Conservation (phyloP, 2,329 filamentous ascomycete species). For the Cytospora piceicola region DNA sequence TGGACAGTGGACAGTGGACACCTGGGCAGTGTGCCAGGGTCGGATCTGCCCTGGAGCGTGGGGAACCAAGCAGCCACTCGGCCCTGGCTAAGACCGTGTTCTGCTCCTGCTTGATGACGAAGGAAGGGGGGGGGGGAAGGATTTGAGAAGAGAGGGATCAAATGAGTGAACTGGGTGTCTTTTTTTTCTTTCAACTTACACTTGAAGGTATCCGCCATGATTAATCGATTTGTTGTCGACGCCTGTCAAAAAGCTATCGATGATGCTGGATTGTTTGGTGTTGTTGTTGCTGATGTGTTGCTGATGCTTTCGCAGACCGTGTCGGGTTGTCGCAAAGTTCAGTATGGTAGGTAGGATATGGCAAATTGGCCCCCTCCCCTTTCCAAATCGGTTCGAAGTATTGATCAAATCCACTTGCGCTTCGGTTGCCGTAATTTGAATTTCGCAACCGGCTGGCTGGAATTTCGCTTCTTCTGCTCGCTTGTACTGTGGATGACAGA, state of each 20-base stretch:
- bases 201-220: background rate
- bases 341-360: background rate
- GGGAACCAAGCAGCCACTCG: background rate
- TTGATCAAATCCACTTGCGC: slow-evolving; percentile 1
- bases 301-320: slow-evolving; percentile 8
- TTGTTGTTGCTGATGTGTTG: background rate
- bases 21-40: background rate
- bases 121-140: background rate
- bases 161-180: too few species aligned
- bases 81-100: background rate
- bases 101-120: background rate
- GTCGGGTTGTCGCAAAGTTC: slow-evolving; percentile 1
- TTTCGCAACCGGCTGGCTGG: slow-evolving; percentile 11
- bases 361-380: slow-evolving; percentile 12
- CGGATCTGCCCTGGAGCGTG: background rate
- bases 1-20: too few species aligned
- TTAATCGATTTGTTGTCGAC: slow-evolving; percentile 5
- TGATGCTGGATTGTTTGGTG: background rate
- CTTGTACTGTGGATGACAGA: background rate
- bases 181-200: slow-evolving; percentile 14
- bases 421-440: slow-evolving; percentile 23
- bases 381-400: slow-evolving; percentile 3
- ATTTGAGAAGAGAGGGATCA: background rate
- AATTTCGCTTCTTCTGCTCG: slow-evolving; percentile 22
- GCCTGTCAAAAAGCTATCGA: slow-evolving; percentile 2